Conservation (phyloP, 192 early-diverging fungal species). For the Linnemannia hyalina region DNA sequence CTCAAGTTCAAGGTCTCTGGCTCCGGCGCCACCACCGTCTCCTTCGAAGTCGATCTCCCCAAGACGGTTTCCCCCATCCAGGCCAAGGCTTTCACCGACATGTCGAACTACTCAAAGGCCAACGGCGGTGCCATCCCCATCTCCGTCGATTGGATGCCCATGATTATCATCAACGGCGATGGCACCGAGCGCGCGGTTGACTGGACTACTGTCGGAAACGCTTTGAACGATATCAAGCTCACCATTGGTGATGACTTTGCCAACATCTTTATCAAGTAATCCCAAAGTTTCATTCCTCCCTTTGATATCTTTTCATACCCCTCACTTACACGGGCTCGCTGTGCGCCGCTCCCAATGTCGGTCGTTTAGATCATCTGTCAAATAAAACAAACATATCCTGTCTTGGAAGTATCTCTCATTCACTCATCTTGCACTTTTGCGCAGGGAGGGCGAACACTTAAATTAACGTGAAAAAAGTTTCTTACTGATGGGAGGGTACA, state of each 20-base stretch:
- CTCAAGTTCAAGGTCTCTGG: constrained; percentile 23
- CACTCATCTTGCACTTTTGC: not conserved
- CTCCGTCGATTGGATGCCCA: not conserved
- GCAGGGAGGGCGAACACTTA: not conserved
- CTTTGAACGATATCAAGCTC: not conserved
- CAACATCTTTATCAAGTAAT: constrained; percentile 8
- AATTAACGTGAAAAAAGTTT: not conserved
- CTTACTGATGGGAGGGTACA: not conserved
- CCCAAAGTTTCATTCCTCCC: not conserved
- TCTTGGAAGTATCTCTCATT: not conserved
- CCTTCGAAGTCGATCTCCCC: constrained; percentile 7
- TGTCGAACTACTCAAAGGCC: constrained; percentile 15
- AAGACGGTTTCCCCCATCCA: not conserved
- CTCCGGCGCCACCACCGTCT: constrained; percentile 13
- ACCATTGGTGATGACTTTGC: constrained; percentile 34
- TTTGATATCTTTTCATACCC: not conserved
- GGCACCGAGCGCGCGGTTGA: constrained; percentile 19
- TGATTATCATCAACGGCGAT: constrained; percentile 23
- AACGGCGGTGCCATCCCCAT: constrained; percentile 16
- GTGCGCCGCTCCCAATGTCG: too few species aligned
- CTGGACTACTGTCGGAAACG: not conserved
- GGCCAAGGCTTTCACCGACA: not conserved
- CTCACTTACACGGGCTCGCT: too few species aligned
- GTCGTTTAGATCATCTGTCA: too few species aligned
- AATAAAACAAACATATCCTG: too few species aligned